Percentiles rank a stretch among this genome's conserved stretches.
Conservation (phyloP, 805 yeast genomes). For the Spathaspora hagerdaliae region DNA sequence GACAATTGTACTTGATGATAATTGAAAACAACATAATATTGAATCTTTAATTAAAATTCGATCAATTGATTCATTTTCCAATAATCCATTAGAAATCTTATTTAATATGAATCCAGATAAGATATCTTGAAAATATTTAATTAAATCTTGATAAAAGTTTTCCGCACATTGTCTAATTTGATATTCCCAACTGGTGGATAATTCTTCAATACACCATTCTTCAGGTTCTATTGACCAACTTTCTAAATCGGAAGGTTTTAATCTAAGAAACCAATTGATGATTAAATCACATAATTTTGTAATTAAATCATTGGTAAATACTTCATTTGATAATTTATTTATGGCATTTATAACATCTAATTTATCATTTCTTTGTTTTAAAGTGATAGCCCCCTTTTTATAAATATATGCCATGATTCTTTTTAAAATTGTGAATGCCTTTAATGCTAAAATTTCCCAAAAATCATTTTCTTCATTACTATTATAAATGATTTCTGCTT, state of each 20-base stretch:
- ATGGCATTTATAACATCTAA: constrained; percentile 60
- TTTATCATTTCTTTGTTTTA: constrained; percentile 63
- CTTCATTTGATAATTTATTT: constrained; percentile 44
- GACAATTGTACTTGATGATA: constrained; percentile 63
- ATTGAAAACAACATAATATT: constrained; percentile 75
- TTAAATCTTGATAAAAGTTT: constrained; percentile 72
- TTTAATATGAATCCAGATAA: constrained; percentile 53
- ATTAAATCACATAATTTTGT: constrained; percentile 60
- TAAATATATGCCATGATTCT: constrained; percentile 56
- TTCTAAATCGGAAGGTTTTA: constrained; percentile 74
- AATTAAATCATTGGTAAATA: constrained; percentile 57
- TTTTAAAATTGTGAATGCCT: constrained; percentile 62
- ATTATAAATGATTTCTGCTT: constrained; percentile 62
- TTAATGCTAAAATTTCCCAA: constrained; percentile 73
- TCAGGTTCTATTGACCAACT: constrained; percentile 86
- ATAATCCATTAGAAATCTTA: constrained; percentile 48
- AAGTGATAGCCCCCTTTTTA: constrained; percentile 63
- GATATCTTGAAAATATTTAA: constrained; percentile 55
- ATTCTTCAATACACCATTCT: constrained; percentile 86
- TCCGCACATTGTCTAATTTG: constrained; percentile 87
- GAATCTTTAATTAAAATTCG: constrained; percentile 74
- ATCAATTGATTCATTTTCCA: constrained; percentile 25
- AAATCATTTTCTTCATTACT: constrained; percentile 55
- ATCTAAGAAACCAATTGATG: constrained; percentile 67
- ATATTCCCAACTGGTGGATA: constrained; percentile 73